These are phyloP conservation scores for Penicillium sp. DNA, from an alignment of 2,329 filamentous ascomycete genomes.

Conservation along the genomic window DNA sequence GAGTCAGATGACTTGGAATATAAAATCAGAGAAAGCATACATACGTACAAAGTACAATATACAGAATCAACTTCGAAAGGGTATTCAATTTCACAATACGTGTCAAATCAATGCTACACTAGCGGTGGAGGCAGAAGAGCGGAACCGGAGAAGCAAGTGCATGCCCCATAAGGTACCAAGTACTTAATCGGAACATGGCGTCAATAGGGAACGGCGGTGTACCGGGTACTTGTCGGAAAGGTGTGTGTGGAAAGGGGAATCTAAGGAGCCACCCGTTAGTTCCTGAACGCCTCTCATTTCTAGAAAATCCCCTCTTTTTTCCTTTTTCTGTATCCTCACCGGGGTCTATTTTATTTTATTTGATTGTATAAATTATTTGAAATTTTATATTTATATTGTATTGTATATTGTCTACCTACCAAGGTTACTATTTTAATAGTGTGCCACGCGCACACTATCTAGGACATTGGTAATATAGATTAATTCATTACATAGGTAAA, in stretches of 20 bases:
- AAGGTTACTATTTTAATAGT: neutral
- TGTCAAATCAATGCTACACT: slow-evolving; percentile 14
- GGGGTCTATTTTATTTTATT: neutral
- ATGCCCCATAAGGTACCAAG: slow-evolving; percentile 2
- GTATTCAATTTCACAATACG: slow-evolving; percentile 10
- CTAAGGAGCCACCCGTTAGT: slow-evolving; percentile 13
- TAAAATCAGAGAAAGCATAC: neutral
- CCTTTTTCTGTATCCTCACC: neutral
- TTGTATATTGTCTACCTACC: neutral
- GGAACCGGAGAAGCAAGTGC: neutral
- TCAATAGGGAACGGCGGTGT: slow-evolving; percentile 5
- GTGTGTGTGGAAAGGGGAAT: slow-evolving; percentile 11
- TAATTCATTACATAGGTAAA: neutral
- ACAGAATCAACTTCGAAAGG: neutral
- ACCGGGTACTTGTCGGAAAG: slow-evolving; percentile 2
- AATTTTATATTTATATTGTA: neutral
- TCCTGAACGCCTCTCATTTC: slow-evolving; percentile 12
- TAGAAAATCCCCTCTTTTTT: slow-evolving; percentile 3
- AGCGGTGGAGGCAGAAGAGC: slow-evolving; percentile 9
- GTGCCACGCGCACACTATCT: neutral
- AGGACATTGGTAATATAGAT: neutral
- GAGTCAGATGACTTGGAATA: neutral
- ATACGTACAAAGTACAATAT: neutral
- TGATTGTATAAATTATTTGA: neutral
- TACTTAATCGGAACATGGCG: neutral